Percentiles rank a stretch among this genome's conserved stretches.
These are phyloP conservation scores for Cyclotella baltica DNA, from an alignment of 108 stramenopile genomes.

Conservation along the genomic window DNA sequence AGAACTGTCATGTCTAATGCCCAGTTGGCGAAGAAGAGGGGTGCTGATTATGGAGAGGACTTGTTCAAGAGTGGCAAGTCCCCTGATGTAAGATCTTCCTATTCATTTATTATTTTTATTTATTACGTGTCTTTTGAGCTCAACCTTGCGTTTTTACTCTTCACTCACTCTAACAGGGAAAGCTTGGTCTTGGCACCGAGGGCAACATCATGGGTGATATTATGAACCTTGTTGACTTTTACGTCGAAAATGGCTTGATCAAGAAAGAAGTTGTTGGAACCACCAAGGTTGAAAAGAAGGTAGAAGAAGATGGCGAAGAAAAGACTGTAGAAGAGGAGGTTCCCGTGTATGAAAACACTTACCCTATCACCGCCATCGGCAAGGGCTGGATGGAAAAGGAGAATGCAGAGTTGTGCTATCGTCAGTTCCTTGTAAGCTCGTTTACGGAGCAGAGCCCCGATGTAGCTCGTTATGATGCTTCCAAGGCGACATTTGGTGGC, in stretches of 20 bases:
- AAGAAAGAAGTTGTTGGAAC: slow-evolving; percentile 72
- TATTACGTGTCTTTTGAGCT: background rate
- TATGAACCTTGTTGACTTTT: slow-evolving; percentile 90
- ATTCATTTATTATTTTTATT: background rate
- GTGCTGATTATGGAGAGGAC: slow-evolving; percentile 86
- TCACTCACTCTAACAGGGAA: slow-evolving; percentile 49
- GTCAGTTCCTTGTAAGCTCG: slow-evolving; percentile 86
- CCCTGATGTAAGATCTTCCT: slow-evolving; percentile 63
- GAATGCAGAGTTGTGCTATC: slow-evolving; percentile 81
- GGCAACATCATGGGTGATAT: slow-evolving; percentile 89
- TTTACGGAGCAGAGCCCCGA: slow-evolving; percentile 81
- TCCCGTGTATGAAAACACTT: slow-evolving; percentile 72
- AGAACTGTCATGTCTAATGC: slow-evolving; percentile 73
- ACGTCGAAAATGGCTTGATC: slow-evolving; percentile 82
- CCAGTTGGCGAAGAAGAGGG: slow-evolving; percentile 78
- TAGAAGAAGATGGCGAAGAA: slow-evolving; percentile 67
- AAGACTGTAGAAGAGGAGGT: slow-evolving; percentile 65
- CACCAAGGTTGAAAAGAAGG: slow-evolving; percentile 71
- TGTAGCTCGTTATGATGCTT: slow-evolving; percentile 74
- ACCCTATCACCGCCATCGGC: slow-evolving; percentile 83
- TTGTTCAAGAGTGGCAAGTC: slow-evolving; percentile 79
- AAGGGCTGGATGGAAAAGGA: slow-evolving; percentile 67
- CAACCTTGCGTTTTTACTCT: background rate
- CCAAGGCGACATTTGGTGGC: slow-evolving; percentile 77
- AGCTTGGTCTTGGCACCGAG: slow-evolving; percentile 85